Conservation (phyloP, 768 basidiomycete species). For the Tricholoma sp. region DNA sequence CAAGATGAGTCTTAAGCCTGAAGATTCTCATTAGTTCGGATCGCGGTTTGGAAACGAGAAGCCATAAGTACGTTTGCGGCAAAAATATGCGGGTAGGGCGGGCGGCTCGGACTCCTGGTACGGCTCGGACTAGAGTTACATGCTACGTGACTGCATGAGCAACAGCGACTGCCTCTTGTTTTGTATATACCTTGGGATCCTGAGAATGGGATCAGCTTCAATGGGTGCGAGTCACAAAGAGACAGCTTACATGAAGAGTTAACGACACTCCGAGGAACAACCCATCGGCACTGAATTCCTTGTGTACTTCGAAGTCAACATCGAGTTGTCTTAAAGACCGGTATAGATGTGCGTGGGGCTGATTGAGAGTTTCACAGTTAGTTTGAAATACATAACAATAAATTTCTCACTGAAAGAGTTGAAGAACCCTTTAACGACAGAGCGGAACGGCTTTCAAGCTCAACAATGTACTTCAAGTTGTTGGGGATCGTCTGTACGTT, state of each 20-base stretch:
- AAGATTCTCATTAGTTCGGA: not conserved
- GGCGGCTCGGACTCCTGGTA: conserved; percentile 52
- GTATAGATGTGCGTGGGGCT: conserved; percentile 53
- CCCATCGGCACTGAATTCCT: conserved; percentile 46
- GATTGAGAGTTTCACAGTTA: not conserved
- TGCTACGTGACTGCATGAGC: conserved; percentile 30
- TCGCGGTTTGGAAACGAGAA: not conserved
- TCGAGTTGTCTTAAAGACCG: conserved; percentile 36
- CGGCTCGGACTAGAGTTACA: conserved; percentile 35
- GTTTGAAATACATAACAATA: not conserved
- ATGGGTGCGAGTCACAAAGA: not conserved
- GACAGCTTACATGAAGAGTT: conserved; percentile 35
- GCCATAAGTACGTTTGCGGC: conserved; percentile 39
- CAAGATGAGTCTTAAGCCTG: conserved; percentile 44
- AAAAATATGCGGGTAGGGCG: conserved; percentile 44
- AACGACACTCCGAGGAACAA: conserved; percentile 58
- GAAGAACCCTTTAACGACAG: conserved; percentile 28
- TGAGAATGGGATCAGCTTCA: conserved; percentile 2
- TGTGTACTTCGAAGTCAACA: conserved; percentile 40
- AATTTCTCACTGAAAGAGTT: conserved; percentile 18
- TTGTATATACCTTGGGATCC: conserved; percentile 22
- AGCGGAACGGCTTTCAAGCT: conserved; percentile 37
- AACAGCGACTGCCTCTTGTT: not conserved
- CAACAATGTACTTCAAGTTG: conserved; percentile 56
- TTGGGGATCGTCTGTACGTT: conserved; percentile 39